These are phyloP conservation scores for Exophiala viscosa DNA, from an alignment of 2,329 filamentous ascomycete genomes.

Conservation along the genomic window DNA sequence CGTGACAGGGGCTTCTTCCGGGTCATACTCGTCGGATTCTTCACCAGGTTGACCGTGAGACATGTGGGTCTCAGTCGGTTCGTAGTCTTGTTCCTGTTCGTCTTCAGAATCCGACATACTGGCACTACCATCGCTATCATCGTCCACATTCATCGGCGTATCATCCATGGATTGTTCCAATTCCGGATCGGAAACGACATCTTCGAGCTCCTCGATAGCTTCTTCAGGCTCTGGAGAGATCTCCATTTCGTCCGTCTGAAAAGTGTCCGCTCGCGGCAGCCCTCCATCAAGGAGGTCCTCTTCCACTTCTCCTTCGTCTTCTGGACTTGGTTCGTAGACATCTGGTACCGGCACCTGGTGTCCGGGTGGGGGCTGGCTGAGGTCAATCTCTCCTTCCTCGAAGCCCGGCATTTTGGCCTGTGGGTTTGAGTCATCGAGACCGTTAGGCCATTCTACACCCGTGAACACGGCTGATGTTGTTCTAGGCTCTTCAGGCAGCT, in stretches of 20 bases:
- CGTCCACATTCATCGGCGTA: conserved; percentile 18
- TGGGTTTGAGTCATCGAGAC: no score
- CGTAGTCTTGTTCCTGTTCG: conserved; percentile 21
- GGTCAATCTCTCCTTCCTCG: no score
- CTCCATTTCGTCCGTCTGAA: conserved; percentile 21
- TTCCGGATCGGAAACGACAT: no score
- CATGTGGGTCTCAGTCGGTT: conserved; percentile 20
- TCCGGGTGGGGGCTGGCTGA: no score
- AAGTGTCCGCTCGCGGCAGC: neutral
- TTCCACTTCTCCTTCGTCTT: neutral
- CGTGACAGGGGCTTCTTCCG: conserved; percentile 34
- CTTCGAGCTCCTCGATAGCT: neutral
- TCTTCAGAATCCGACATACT: conserved; percentile 45
- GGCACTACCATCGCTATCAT: conserved; percentile 27
- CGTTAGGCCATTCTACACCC: no score
- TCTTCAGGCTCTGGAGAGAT: conserved; percentile 21
- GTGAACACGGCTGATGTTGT: no score
- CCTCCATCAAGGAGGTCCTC: neutral
- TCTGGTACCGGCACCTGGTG: neutral
- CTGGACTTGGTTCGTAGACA: neutral
- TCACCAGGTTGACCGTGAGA: conserved; percentile 14
- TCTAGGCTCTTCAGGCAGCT: no score
- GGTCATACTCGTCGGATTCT: conserved; percentile 27
- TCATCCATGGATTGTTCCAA: conserved; percentile 1
- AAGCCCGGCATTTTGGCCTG: no score